Evolutionary conservation across 1,284 basidiomycete species (phyloP).

Genomic region (Coniferiporia sulphurascens): DNA sequence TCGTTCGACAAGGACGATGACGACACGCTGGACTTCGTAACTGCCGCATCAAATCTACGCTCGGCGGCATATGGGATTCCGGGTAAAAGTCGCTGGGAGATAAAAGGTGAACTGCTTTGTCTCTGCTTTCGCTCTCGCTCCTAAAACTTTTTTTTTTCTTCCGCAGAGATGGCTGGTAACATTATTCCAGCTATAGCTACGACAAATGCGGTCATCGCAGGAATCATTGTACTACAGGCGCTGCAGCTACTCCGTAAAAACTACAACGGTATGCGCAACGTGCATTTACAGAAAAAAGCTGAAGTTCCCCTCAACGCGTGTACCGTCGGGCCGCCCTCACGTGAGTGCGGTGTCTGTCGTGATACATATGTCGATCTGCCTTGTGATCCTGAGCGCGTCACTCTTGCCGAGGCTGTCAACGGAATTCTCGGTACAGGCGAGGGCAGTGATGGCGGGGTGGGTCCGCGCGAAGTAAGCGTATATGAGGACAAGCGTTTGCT

Average conservation of each 20-base stretch:
- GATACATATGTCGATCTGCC: constrained; percentile 77
- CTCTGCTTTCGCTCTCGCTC: neutral
- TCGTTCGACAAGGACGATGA: constrained; percentile 98
- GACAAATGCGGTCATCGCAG: constrained; percentile 96
- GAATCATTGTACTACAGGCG: constrained; percentile 90
- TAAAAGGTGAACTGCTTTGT: constrained; percentile 66
- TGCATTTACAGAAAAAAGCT: constrained; percentile 73
- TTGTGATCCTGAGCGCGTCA: constrained; percentile 63
- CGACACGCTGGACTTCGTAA: constrained; percentile 95
- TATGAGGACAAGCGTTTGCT: constrained; percentile 82
- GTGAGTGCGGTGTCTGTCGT: constrained; percentile 78
- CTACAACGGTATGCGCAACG: constrained; percentile 55
- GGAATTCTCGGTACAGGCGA: constrained; percentile 54
- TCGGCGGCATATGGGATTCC: constrained; percentile 88
- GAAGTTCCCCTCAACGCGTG: constrained; percentile 69
- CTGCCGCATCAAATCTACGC: constrained; percentile 89
- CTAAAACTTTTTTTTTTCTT: neutral
- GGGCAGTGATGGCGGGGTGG: constrained; percentile 34
- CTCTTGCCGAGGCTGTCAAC: constrained; percentile 69
- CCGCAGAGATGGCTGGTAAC: constrained; percentile 97
- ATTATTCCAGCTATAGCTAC: constrained; percentile 99
- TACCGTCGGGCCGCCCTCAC: constrained; percentile 61
- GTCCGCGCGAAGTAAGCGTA: constrained; percentile 65
- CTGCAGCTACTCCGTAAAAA: constrained; percentile 73
- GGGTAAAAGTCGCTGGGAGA: constrained; percentile 90